These are phyloP conservation scores for Microsporum ferrugineum DNA, from an alignment of 2,329 filamentous ascomycete genomes.

Conservation along the genomic window DNA sequence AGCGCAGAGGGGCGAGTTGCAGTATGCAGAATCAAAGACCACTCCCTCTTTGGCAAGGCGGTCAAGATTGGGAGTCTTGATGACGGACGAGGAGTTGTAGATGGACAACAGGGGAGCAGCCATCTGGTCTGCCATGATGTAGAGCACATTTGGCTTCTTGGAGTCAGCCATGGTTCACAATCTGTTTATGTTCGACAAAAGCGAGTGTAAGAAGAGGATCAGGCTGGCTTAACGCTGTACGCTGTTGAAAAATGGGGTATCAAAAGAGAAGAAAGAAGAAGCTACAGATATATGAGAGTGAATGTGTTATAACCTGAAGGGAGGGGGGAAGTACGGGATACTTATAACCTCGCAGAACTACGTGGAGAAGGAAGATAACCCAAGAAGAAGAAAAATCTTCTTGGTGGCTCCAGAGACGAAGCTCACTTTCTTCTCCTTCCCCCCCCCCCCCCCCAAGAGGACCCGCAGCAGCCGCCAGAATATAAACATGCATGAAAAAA, in stretches of 20 bases:
- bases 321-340: not conserved
- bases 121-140: constrained; percentile 96
- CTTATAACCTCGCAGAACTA: not conserved
- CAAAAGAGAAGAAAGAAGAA: not conserved
- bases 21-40: constrained; percentile 89
- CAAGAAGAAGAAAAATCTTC: not conserved
- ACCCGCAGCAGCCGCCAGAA: not conserved
- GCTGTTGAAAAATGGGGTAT: not conserved
- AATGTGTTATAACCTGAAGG: not conserved
- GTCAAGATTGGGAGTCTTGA: constrained; percentile 86
- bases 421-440: not conserved
- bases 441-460: not conserved
- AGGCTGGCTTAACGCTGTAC: not conserved
- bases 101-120: constrained; percentile 83
- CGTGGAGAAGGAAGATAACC: not conserved
- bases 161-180: constrained; percentile 11
- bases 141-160: constrained; percentile 64
- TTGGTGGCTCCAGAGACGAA: not conserved
- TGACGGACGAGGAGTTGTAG: constrained; percentile 77
- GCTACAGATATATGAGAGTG: not conserved
- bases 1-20: constrained; percentile 82
- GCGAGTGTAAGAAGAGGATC: not conserved
- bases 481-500: not conserved
- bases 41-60: constrained; percentile 68
- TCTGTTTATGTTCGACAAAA: not conserved